phyloP scores from a whole-genome alignment of 352 stramenopile genomes.

The Globisporangium lucens region DNA sequence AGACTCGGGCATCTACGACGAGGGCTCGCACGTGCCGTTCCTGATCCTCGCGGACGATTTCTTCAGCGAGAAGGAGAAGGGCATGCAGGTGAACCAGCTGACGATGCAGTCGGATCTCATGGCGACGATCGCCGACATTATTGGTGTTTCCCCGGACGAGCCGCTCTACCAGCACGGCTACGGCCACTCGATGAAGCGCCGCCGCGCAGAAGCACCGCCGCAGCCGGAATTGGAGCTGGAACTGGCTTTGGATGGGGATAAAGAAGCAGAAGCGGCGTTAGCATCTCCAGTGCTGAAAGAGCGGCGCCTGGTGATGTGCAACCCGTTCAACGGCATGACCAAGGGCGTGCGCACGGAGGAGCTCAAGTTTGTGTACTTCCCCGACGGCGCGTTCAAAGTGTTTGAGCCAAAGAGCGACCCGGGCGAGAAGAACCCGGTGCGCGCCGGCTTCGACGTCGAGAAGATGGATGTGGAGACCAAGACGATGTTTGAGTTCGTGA shows the following conservation, averaged over 20 bases:
- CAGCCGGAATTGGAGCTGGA: not conserved
- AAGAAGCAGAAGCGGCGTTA: slow-evolving; percentile 15
- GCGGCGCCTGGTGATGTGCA: slow-evolving; percentile 59
- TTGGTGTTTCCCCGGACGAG: slow-evolving; percentile 47
- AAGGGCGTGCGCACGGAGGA: slow-evolving; percentile 64
- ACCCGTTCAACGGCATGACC: slow-evolving; percentile 68
- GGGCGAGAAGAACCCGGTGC: slow-evolving; percentile 46
- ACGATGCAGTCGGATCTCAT: slow-evolving; percentile 75
- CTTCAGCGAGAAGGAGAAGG: slow-evolving; percentile 39
- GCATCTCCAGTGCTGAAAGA: slow-evolving; percentile 21
- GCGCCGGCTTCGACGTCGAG: slow-evolving; percentile 57
- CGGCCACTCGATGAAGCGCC: slow-evolving; percentile 71
- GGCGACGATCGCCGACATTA: slow-evolving; percentile 63
- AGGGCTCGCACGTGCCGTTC: slow-evolving; percentile 59
- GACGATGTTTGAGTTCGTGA: slow-evolving; percentile 47
- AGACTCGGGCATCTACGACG: slow-evolving; percentile 63
- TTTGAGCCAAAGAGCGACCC: slow-evolving; percentile 50
- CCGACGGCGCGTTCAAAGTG: slow-evolving; percentile 62
- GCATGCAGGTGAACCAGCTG: slow-evolving; percentile 47
- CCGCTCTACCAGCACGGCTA: slow-evolving; percentile 63
- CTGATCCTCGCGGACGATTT: slow-evolving; percentile 67
- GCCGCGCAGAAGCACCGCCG: slow-evolving; percentile 13
- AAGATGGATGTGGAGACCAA: slow-evolving; percentile 50
- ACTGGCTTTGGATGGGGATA: slow-evolving; percentile 11
- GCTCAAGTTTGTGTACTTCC: slow-evolving; percentile 72